These are phyloP conservation scores for Paxillus involutus DNA, from an alignment of 768 basidiomycete genomes.

Conservation along the genomic window DNA sequence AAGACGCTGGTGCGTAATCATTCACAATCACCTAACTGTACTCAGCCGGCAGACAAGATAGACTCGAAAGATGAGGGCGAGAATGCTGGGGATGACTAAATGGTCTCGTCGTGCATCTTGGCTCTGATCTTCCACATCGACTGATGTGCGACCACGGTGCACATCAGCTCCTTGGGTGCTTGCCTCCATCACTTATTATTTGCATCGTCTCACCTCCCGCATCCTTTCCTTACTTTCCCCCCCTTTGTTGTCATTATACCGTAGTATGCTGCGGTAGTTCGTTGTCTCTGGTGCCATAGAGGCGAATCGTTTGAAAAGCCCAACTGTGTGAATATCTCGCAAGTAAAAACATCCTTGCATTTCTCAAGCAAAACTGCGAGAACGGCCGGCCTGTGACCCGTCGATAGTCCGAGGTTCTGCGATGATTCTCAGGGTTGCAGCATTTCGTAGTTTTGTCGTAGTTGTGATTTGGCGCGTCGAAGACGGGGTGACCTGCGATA, in stretches of 20 bases:
- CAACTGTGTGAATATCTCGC: not conserved
- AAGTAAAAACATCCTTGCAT: too few relatives aligned
- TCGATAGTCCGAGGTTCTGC: not conserved
- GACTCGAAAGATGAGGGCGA: conserved; percentile 73
- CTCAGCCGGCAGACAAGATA: conserved; percentile 54
- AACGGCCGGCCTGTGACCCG: too few relatives aligned
- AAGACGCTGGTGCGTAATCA: conserved; percentile 73
- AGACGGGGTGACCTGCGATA: not conserved
- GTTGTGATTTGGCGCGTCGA: not conserved
- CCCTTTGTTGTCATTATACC: conserved; percentile 36
- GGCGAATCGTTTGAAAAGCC: conserved; percentile 30
- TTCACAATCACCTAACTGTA: conserved; percentile 10
- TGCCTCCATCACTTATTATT: conserved; percentile 29
- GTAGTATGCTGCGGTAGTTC: conserved; percentile 32
- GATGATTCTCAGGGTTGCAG: too few relatives aligned
- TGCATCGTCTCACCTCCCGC: conserved; percentile 32
- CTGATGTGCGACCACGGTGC: conserved; percentile 12
- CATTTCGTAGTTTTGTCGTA: too few relatives aligned
- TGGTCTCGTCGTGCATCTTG: conserved; percentile 11
- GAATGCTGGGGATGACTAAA: conserved; percentile 66
- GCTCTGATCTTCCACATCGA: conserved; percentile 12
- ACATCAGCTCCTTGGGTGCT: conserved; percentile 10
- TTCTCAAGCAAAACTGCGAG: too few relatives aligned
- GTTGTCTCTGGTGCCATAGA: conserved; percentile 32
- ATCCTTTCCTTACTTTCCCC: conserved; percentile 22